Base-by-base conservation (phyloP, 805 yeast genomes). In the Yamadazyma takamatsuzukensis region DNA sequence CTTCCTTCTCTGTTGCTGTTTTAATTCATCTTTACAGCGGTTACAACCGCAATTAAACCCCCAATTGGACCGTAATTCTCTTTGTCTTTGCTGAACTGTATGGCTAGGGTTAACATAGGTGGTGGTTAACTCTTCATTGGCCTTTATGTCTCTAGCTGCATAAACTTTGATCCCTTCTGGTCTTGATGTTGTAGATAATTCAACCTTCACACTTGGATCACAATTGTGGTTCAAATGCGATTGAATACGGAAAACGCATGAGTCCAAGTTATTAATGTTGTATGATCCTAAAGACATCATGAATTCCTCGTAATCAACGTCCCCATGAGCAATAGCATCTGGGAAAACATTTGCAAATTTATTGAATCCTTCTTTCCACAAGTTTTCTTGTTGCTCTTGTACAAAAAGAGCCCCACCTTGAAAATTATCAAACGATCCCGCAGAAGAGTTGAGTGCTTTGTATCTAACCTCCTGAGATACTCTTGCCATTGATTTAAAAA, bases 191-290 rank as follows among this genome's bases (percentile, higher is more conserved):
- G 64, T 64, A 5, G 59, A 51, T 1, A 59, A 48, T 30, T 72
- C 67, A 18, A 74, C 79, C 21, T 69, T 64, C 3, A 79, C 78
- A 47, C 80, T 84, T 2, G 93, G 89, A 25, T 70, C 76, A 60
- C 95, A 86, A 46, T 67, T 69, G 51, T 86, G 95, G 49, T 85
- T 85, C 47, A 85, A 59, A 49, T 83, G 83, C 0, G 93, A 76
- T 40, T 81, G 83, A 6, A 69, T 50, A 39, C 76, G 64, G 51
- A 67, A 85, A 12, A 83, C 48, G 30, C 77, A 73, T 2, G 82
- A 78, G 33, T 78, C 80, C 32, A 80, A 61, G 47, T 83, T 82
- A 56, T 85, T 85, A 45, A 85, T 73, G 55, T 83, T 82, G 50
- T 78, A 82, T 38, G 79, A 73, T 2, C 95, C 95, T 45, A 85